Conservation (phyloP, 352 stramenopile genomes). For the Pythium plurisporium region DNA sequence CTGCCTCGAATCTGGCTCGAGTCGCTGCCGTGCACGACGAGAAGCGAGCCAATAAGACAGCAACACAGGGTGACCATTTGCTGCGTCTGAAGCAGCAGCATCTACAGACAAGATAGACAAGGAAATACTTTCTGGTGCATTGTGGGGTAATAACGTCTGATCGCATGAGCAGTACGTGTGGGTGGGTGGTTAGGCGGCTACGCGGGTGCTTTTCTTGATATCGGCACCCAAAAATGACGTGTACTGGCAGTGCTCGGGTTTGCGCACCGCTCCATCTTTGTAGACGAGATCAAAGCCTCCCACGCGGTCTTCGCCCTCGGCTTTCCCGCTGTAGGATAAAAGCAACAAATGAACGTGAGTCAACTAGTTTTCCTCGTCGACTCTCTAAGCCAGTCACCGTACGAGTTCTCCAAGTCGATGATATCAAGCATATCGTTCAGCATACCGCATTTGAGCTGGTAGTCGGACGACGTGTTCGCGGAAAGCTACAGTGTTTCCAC, state of each 20-base stretch:
- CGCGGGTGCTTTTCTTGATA: slow-evolving; percentile 30
- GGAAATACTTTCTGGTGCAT: too few species aligned
- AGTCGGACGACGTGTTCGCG: slow-evolving; percentile 89
- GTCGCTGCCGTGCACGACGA: not conserved
- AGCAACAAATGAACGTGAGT: too few species aligned
- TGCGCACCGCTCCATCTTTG: slow-evolving; percentile 57
- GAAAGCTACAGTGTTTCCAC: slow-evolving; percentile 51
- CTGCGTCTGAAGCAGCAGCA: slow-evolving; percentile 28
- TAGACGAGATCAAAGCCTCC: slow-evolving; percentile 82
- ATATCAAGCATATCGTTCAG: slow-evolving; percentile 94
- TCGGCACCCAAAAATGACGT: slow-evolving; percentile 67
- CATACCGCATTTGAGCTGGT: slow-evolving; percentile 92
- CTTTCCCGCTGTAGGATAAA: slow-evolving; percentile 21
- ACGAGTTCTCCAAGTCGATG: slow-evolving; percentile 89
- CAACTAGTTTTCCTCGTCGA: too few species aligned
- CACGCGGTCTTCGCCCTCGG: slow-evolving; percentile 44
- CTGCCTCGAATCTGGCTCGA: not conserved
- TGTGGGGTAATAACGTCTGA: too few species aligned
- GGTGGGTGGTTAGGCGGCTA: slow-evolving; percentile 1
- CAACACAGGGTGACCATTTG: slow-evolving; percentile 28
- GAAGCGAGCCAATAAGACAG: not conserved
- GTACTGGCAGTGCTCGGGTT: slow-evolving; percentile 66
- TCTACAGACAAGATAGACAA: not conserved
- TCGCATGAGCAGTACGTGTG: too few species aligned
- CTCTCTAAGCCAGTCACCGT: too few species aligned